Base-by-base conservation (phyloP, 495 filamentous ascomycete genomes). In the Cudoniella acicularis region DNA sequence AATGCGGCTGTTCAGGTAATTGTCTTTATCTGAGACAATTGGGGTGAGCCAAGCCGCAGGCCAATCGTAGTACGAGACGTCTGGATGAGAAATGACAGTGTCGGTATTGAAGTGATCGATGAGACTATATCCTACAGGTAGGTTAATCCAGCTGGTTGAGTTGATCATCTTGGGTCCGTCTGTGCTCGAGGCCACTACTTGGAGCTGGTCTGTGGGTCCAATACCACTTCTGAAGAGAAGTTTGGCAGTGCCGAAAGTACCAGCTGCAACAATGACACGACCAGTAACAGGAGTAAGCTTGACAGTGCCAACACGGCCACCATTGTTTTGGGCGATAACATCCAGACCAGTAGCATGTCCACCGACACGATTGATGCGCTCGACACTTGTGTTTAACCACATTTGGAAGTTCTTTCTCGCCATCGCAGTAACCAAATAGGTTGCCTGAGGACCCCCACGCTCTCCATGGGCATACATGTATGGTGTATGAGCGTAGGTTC, bases 21-120 rank as follows among this genome's bases (percentile, higher is more conserved):
- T 59, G 24, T 67, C 60, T 56, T 70, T 76, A 58, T 85, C 82
- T 1, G 67, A 61, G 13, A 63, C 45, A 51, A 76, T 77, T 4
- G 79, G 75, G 40, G 71, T 62, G 26, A 56, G 1, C 24, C 52
- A 65, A 8, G 61, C 23, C 50, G 69, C 59, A 52, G 25, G 54
- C 62, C 62, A 71, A 60, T 54, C 57, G 27, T 62, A 61, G 49
- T 40, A 59, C 8, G 56, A 50, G 48, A 62, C 42, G 10, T 45
- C 64, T 6, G 80, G 79, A 61, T 88, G 83, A 41, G 75, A 78
- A 58, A 90, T 77, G 52, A 85, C 78, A 17, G 83, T 76, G 65
- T 88, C 81, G 60, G 89, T 90, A 70, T 89, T 88, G 57, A 83
- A 76, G 69, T 92, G 87, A 67, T 91, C 88, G 59, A 84, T 81